A percentile compares a stretch with the other conserved stretches of the same genome.
These are phyloP conservation scores for Magnolia officinalis DNA, from an alignment of 164 flowering plant genomes.

Conservation along the genomic window DNA sequence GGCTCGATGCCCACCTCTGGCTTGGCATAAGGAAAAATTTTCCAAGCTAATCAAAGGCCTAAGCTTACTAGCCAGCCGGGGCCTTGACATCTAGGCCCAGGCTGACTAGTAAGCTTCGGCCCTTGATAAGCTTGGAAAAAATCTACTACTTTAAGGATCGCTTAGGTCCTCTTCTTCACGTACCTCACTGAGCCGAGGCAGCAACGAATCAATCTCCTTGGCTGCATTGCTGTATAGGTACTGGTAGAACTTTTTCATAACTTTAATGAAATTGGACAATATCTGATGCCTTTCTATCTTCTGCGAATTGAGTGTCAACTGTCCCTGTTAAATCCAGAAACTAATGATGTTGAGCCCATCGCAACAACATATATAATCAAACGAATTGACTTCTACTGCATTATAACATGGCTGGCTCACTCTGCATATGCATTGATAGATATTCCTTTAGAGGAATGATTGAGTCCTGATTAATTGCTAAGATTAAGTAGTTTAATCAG, in stretches of 20 bases:
- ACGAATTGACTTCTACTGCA: too few relatives aligned
- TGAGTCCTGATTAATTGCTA: not conserved
- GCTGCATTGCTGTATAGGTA: constrained; percentile 49
- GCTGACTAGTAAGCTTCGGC: too few relatives aligned
- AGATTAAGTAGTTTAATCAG: not conserved
- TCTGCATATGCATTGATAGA: not conserved
- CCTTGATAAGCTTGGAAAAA: too few relatives aligned
- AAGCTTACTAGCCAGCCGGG: too few relatives aligned
- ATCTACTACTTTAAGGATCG: too few relatives aligned
- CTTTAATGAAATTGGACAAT: constrained; percentile 56
- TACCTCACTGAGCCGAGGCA: constrained; percentile 70
- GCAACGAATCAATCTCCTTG: constrained; percentile 53
- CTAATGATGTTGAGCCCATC: constrained; percentile 3
- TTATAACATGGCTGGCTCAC: not conserved
- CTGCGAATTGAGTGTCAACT: constrained; percentile 40
- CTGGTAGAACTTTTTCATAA: constrained; percentile 70
- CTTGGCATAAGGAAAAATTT: too few relatives aligned
- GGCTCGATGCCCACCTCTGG: too few relatives aligned
- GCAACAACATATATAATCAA: not conserved
- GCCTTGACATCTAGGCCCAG: too few relatives aligned
- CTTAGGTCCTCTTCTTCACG: not conserved
- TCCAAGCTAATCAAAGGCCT: too few relatives aligned
- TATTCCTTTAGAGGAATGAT: not conserved
- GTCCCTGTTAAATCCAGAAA: constrained; percentile 42
- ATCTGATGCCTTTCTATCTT: constrained; percentile 55